phyloP scores from a whole-genome alignment of 352 stramenopile species.

The Phytophthora sp. region DNA sequence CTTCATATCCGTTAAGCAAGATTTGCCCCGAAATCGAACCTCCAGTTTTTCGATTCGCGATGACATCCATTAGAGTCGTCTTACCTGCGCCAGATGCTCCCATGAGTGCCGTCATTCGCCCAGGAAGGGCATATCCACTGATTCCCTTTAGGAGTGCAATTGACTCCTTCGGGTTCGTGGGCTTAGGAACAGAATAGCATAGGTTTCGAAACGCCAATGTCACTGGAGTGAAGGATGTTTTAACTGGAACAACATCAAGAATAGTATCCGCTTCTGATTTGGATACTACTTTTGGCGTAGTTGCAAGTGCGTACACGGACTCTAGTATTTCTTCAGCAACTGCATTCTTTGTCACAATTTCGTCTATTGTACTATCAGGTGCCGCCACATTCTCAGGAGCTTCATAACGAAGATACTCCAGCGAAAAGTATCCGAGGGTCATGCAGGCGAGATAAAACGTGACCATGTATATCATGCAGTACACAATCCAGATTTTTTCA shows the following conservation, averaged over 20 bases:
- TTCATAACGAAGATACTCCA: conserved; percentile 48
- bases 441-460: conserved; percentile 38
- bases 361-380: not conserved
- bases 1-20: conserved; percentile 21
- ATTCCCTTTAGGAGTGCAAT: conserved; percentile 20
- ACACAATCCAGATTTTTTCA: conserved; percentile 41
- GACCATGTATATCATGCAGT: conserved; percentile 42
- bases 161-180: conserved; percentile 20
- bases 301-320: conserved; percentile 14
- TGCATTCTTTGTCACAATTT: not conserved
- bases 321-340: conserved; percentile 5
- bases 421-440: conserved; percentile 34
- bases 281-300: conserved; percentile 13
- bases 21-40: conserved; percentile 37
- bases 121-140: conserved; percentile 23
- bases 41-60: conserved; percentile 87
- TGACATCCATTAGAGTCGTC: conserved; percentile 90
- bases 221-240: conserved; percentile 25
- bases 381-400: conserved; percentile 24
- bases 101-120: conserved; percentile 56
- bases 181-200: conserved; percentile 26
- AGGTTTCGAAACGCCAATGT: conserved; percentile 28
- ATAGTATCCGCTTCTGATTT: conserved; percentile 12
- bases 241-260: conserved; percentile 6
- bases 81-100: conserved; percentile 74